Conservation (phyloP, 345 rosid species). For the Hypericum perforatum region DNA sequence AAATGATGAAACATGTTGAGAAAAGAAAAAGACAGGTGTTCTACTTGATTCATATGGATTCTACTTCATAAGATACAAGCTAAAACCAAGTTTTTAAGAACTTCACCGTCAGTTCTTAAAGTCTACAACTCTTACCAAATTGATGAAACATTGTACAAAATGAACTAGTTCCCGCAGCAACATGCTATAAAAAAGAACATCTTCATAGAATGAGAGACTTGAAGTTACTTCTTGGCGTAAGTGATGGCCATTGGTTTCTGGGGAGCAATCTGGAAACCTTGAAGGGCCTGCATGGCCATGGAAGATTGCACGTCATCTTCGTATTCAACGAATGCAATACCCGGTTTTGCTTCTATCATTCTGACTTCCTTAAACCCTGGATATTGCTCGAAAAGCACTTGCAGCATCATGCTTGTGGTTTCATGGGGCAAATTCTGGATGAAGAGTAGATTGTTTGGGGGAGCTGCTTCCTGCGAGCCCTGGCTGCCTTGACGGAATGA, state of each 20-base stretch:
- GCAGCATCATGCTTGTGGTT: slow-evolving; percentile 79
- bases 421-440: slow-evolving; percentile 85
- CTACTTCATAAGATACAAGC: too few relatives aligned
- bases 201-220: too few relatives aligned
- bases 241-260: slow-evolving; percentile 77
- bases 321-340: slow-evolving; percentile 85
- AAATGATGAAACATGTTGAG: too few relatives aligned
- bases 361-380: slow-evolving; percentile 91
- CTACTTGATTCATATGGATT: too few relatives aligned
- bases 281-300: slow-evolving; percentile 85
- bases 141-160: too few relatives aligned
- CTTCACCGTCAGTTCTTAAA: too few relatives aligned
- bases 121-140: too few relatives aligned
- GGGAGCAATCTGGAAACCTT: slow-evolving; percentile 78
- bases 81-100: too few relatives aligned
- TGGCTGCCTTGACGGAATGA: slow-evolving; percentile 37
- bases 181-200: too few relatives aligned
- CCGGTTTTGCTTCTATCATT: slow-evolving; percentile 88
- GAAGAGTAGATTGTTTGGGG: slow-evolving; percentile 83
- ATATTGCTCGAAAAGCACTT: slow-evolving; percentile 65
- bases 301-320: slow-evolving; percentile 82
- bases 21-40: too few relatives aligned
- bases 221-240: slow-evolving; percentile 73
- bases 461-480: slow-evolving; percentile 42
- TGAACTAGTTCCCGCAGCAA: too few relatives aligned